These are phyloP conservation scores for Botrytis elliptica DNA, from an alignment of 2,329 filamentous ascomycete genomes.

Conservation along the genomic window DNA sequence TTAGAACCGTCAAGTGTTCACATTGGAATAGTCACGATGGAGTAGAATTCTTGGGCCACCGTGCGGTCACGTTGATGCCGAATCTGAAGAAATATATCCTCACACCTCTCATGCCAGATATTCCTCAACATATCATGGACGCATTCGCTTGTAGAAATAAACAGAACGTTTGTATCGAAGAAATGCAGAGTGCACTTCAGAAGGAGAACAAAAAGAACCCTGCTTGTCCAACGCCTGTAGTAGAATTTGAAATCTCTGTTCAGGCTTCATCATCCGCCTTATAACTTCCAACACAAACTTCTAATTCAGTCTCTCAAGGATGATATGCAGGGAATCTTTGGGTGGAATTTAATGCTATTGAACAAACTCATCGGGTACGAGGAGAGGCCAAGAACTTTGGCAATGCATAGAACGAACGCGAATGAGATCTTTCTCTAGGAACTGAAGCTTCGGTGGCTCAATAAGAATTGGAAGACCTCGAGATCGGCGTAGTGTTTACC, in stretches of 20 bases:
- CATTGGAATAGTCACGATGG: neutral
- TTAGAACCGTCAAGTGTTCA: neutral
- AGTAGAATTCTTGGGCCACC: neutral
- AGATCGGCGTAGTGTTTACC: neutral
- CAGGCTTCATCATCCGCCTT: too few species aligned
- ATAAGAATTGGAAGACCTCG: fast-evolving
- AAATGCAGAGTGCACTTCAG: neutral
- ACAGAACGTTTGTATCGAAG: neutral
- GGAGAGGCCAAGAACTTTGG: neutral
- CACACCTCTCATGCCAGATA: too few species aligned
- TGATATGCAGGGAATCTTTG: neutral
- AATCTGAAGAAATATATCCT: neutral
- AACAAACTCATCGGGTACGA: neutral
- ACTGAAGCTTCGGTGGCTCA: neutral
- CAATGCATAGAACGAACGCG: neutral
- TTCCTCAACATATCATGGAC: neutral
- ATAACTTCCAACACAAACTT: fast-evolving
- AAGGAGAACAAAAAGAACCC: neutral
- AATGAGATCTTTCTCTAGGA: neutral
- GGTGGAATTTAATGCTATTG: neutral
- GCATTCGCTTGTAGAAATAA: neutral
- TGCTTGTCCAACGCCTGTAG: neutral
- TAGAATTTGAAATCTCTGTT: neutral
- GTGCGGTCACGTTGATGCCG: too few species aligned
- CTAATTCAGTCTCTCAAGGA: neutral